phyloP scores from a whole-genome alignment of 306 rosid genomes.

The Vigna mungo region DNA sequence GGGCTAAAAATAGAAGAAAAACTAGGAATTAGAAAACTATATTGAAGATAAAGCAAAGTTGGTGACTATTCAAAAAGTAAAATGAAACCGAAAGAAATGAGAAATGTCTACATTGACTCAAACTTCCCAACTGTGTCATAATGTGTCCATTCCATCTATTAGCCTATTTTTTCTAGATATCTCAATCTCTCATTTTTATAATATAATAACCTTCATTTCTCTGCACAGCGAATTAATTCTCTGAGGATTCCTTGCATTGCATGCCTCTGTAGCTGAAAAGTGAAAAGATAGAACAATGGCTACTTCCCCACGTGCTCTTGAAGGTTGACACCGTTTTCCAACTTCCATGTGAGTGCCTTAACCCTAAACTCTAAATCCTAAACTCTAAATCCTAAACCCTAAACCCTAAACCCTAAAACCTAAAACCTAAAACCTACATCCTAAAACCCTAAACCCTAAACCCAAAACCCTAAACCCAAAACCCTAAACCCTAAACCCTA shows the following conservation, averaged over 20 bases:
- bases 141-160: slow-evolving; percentile 10
- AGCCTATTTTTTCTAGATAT: not conserved
- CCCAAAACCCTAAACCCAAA: too few relatives aligned
- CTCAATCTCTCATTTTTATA: slow-evolving; percentile 12
- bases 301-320: slow-evolving; percentile 9
- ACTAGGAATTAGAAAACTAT: slow-evolving; percentile 5
- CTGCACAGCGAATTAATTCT: not conserved
- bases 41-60: not conserved
- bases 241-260: not conserved
- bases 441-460: too few relatives aligned
- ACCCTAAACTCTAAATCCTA: too few relatives aligned
- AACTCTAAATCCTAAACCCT: too few relatives aligned
- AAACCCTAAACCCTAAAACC: too few relatives aligned
- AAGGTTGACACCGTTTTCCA: slow-evolving; percentile 4
- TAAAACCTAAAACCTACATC: too few relatives aligned
- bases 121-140: slow-evolving; percentile 2
- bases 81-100: slow-evolving; percentile 15
- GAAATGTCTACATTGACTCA: slow-evolving; percentile 22
- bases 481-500: too few relatives aligned
- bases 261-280: slow-evolving; percentile 26
- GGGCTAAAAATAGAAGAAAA: slow-evolving; percentile 12
- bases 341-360: slow-evolving; percentile 18
- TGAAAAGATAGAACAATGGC: slow-evolving; percentile 13
- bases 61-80: slow-evolving; percentile 1
- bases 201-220: not conserved